phyloP scores from a whole-genome alignment of 768 basidiomycete species.

The Agaricus blazei region DNA sequence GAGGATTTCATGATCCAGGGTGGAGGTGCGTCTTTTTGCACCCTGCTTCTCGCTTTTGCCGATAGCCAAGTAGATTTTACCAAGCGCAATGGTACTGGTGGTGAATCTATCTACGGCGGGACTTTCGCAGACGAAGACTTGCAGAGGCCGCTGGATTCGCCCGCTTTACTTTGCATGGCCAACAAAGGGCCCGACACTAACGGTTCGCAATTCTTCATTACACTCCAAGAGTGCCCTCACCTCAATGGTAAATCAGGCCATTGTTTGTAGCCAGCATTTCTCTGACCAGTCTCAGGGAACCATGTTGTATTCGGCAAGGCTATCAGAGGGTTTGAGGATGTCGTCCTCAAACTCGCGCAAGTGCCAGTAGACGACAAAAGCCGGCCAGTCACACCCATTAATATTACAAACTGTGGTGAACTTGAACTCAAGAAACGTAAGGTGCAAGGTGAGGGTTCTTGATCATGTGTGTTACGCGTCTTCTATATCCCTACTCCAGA shows the following conservation, averaged over 20 bases:
- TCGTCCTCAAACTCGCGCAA: constrained; percentile 53
- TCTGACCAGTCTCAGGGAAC: constrained; percentile 35
- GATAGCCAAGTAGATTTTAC: constrained; percentile 56
- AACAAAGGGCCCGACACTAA: constrained; percentile 84
- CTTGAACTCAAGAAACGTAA: constrained; percentile 57
- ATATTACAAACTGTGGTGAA: constrained; percentile 78
- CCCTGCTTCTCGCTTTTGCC: neutral
- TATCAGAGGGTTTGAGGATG: constrained; percentile 54
- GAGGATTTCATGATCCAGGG: constrained; percentile 78
- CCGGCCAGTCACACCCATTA: constrained; percentile 60
- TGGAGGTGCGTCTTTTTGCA: constrained; percentile 45
- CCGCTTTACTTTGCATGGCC: constrained; percentile 86
- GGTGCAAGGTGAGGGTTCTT: constrained; percentile 1
- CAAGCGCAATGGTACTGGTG: constrained; percentile 72
- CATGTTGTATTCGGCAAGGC: constrained; percentile 47
- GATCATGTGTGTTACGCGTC: neutral
- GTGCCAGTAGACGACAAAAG: constrained; percentile 74
- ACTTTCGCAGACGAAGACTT: constrained; percentile 79
- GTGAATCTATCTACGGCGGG: constrained; percentile 76
- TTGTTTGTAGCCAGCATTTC: constrained; percentile 13
- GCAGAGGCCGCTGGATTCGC: constrained; percentile 52
- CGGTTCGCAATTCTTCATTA: constrained; percentile 84
- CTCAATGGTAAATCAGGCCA: constrained; percentile 50
- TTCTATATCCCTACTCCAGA: neutral
- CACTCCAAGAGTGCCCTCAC: constrained; percentile 70